Conservation (phyloP, 345 rosid species). For the Aethionema arabicum region DNA sequence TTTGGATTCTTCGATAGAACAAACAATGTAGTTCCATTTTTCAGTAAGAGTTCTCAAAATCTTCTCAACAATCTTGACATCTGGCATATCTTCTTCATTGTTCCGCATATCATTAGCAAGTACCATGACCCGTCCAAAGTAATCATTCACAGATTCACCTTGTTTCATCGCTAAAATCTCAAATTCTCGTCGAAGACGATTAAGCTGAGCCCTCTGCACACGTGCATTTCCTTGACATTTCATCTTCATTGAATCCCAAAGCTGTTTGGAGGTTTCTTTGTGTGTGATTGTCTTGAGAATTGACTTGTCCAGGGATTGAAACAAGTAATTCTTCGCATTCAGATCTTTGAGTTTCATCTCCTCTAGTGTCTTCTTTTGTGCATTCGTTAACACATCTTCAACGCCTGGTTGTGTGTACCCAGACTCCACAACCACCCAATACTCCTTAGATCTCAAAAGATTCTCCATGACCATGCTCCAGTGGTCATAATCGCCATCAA, state of each 20-base stretch:
- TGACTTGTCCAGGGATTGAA: background rate
- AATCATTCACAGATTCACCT: background rate
- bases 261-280: background rate
- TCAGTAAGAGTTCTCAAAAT: background rate
- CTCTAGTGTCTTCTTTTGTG: background rate
- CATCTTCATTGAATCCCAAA: background rate
- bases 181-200: too few species aligned
- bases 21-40: background rate
- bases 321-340: too few species aligned
- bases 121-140: background rate
- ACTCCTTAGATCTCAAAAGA: too few species aligned
- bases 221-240: conserved; percentile 4
- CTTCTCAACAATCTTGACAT: conserved; percentile 7
- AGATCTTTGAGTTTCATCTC: background rate
- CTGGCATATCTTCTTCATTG: background rate
- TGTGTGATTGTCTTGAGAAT: background rate
- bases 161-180: too few species aligned
- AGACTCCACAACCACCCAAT: conserved; percentile 11
- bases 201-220: too few species aligned
- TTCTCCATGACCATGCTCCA: too few species aligned
- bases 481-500: too few species aligned
- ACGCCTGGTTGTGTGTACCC: conserved; percentile 1
- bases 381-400: too few species aligned
- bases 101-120: background rate
- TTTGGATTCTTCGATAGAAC: too few species aligned